Conservation (phyloP, 2,329 filamentous ascomycete genomes). For the Xylariaceae sp. region DNA sequence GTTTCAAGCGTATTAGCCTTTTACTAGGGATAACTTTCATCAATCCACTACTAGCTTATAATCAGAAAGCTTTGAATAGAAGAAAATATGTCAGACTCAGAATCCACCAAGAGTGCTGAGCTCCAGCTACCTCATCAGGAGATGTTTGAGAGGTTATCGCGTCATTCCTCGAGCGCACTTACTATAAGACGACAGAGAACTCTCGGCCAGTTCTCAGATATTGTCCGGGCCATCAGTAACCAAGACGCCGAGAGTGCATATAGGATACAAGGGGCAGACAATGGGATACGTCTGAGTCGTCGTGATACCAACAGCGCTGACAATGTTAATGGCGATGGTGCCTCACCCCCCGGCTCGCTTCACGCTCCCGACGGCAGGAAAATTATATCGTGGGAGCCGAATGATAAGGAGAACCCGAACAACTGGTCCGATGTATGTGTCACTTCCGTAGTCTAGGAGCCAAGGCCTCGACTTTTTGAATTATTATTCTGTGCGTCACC, state of each 20-base stretch:
- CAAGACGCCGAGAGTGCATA: conserved; percentile 38
- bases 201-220: conserved; percentile 17
- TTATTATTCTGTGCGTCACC: neutral
- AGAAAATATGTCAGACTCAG: conserved; percentile 10
- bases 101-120: neutral
- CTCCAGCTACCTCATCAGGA: conserved; percentile 2
- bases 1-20: too few species aligned
- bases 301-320: too few species aligned
- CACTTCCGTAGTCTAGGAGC: too few species aligned
- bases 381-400: conserved; percentile 41
- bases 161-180: conserved; percentile 4
- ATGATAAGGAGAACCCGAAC: conserved; percentile 48
- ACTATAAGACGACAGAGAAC: neutral
- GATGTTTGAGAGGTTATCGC: conserved; percentile 5
- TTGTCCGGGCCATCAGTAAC: conserved; percentile 31
- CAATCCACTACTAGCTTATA: too few species aligned
- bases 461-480: neutral
- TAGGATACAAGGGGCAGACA: conserved; percentile 37
- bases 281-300: conserved; percentile 22
- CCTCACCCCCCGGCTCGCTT: conserved; percentile 12
- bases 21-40: too few species aligned
- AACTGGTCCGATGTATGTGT: conserved; percentile 42
- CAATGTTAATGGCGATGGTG: neutral
- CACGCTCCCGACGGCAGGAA: conserved; percentile 23
- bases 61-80: too few species aligned